Evolutionary conservation across 1,284 basidiomycete species (phyloP), one percentile per base, ranked within the genome.

Genomic region (Butyriboletus regius): DNA sequence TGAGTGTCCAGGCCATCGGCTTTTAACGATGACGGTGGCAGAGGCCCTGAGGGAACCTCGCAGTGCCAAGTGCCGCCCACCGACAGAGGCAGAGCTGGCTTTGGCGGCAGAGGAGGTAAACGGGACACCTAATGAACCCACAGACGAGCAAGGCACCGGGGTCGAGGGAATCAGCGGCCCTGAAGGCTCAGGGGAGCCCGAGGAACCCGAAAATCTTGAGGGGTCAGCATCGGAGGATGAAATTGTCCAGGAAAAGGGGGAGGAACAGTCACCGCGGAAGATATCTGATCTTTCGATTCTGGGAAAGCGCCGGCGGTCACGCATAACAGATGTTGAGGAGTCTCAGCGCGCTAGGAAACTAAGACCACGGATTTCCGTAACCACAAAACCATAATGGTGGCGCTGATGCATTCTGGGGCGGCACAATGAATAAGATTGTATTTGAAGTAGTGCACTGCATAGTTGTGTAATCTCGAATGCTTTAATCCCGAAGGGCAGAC

Each of bases 31-130:
- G 60, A 33, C 58, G 1, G 12, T 24, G 3, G 31, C 29, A 24
- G 62, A 61, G 1, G 62, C 58, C 7, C 5, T 48, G 48, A 60
- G 41, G 41, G 60, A 63, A 43, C 58, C 62, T 45, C 64, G 61
- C 12, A 54, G 41, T 39, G 43, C 46, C 37, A 66, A 52, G 36
- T 65, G 64, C 45, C 56, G 61, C 3, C 45, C 44, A 26, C 64
- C 61, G 4, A 45, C 60, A 15, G 61, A 63, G 14, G 50, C 42
- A n/a, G 61, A 62, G 31, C n/a, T 63, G 20, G 40, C 54, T 24
- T 26, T 48, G 41, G 61, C 64, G 2, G 22, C 15, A 26, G 49
- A 51, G 29, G 61, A 66, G 35, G 51, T 39, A 17, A 42, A 17
- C 26, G 41, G 7, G 15, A 5, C 26, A 17, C 10, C 17, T 31